Evolutionary conservation across 805 yeast genomes (phyloP).

Genomic region (Babjeviella inositovora): DNA sequence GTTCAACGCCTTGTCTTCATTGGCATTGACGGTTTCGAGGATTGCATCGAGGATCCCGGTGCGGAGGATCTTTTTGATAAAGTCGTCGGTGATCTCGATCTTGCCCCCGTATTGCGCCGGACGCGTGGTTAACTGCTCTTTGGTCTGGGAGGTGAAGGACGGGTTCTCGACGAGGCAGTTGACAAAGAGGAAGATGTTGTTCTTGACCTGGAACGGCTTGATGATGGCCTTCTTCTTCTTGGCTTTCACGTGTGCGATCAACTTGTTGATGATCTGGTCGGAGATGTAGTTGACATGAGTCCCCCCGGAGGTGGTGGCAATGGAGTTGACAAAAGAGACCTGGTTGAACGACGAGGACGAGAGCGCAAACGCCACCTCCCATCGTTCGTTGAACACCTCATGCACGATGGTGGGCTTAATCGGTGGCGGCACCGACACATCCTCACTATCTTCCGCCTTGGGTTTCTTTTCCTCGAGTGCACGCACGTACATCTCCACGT

Average conservation of each 20-base stretch:
- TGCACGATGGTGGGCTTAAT: constrained; percentile 51
- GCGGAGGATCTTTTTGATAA: constrained; percentile 53
- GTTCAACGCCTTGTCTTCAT: constrained; percentile 75
- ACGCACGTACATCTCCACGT: constrained; percentile 78
- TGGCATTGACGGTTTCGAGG: constrained; percentile 69
- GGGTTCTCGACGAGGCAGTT: constrained; percentile 94
- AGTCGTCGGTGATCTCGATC: constrained; percentile 64
- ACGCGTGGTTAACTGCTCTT: constrained; percentile 87
- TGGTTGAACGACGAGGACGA: constrained; percentile 86
- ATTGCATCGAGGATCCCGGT: constrained; percentile 64
- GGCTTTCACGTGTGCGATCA: constrained; percentile 59
- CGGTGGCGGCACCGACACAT: constrained; percentile 4
- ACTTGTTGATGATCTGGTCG: constrained; percentile 70
- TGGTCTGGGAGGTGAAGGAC: constrained; percentile 94
- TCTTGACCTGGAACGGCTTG: constrained; percentile 78
- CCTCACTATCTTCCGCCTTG: constrained; percentile 5
- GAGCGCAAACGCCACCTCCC: constrained; percentile 94
- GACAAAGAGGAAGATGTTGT: constrained; percentile 78
- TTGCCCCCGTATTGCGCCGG: constrained; percentile 80
- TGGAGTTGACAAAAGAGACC: constrained; percentile 92
- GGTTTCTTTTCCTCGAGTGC: constrained; percentile 44
- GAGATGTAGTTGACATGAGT: constrained; percentile 81
- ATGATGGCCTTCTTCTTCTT: constrained; percentile 53
- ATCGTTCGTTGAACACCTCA: constrained; percentile 68
- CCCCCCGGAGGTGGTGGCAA: constrained; percentile 96